These are phyloP conservation scores for Paraurostyla sp. DNA, from an alignment of 73 alveolate genomes.

Conservation along the genomic window DNA sequence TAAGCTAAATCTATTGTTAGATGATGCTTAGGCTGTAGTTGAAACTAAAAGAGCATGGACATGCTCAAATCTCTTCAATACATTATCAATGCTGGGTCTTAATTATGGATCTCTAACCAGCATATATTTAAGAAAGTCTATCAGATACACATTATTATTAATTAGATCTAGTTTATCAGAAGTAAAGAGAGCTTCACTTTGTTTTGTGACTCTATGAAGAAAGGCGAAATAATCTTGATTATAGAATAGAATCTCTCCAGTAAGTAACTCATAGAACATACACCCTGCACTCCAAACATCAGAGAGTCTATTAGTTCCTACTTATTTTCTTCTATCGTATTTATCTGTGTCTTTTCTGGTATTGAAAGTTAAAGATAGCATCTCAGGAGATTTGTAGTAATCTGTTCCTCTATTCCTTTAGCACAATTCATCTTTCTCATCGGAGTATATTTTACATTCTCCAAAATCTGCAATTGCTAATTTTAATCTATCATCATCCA, in stretches of 20 bases:
- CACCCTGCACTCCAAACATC: constrained; percentile 99
- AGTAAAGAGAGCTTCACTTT: constrained; percentile 91
- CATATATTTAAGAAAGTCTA: constrained; percentile 97
- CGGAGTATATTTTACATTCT: constrained; percentile 95
- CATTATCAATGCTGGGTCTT: constrained; percentile 97
- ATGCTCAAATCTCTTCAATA: constrained; percentile 97
- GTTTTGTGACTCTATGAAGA: constrained; percentile 85
- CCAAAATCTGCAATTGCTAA: constrained; percentile 98
- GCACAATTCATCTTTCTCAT: constrained; percentile 97
- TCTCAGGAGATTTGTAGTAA: constrained; percentile 98
- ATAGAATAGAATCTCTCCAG: constrained; percentile 96
- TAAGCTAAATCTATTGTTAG: constrained; percentile 72
- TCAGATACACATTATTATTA: constrained; percentile 92
- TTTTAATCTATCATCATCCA: constrained; percentile 81
- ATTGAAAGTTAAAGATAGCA: constrained; percentile 93
- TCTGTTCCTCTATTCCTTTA: constrained; percentile 97
- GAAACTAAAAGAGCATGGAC: constrained; percentile 97
- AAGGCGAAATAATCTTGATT: constrained; percentile 85
- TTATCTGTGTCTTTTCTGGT: constrained; percentile 98
- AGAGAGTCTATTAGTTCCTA: constrained; percentile 98
- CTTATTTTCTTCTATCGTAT: constrained; percentile 98
- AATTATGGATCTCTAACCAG: constrained; percentile 94
- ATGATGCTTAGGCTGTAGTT: constrained; percentile 74
- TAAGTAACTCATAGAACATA: constrained; percentile 95
- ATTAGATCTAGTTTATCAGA: constrained; percentile 86